Conservation (phyloP, 208 protist genomes). For the Vickermania ingenoplastis region DNA sequence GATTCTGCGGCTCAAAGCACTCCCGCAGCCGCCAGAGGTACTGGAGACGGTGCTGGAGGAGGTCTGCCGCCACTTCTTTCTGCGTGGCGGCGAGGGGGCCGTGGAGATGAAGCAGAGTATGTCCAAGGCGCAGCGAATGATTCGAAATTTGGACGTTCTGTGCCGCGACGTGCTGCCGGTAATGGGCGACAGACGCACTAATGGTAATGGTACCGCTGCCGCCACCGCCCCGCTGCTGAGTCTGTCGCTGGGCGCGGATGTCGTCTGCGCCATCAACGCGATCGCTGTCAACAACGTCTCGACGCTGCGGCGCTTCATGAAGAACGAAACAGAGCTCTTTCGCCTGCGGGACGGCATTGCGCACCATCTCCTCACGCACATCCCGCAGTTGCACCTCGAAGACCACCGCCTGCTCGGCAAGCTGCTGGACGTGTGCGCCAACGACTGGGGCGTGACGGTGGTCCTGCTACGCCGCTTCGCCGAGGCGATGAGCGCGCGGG, state of each 20-base stretch:
- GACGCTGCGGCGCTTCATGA: conserved; percentile 80
- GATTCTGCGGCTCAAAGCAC: conserved; percentile 33
- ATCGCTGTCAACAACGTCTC: conserved; percentile 85
- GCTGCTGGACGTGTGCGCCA: conserved; percentile 59
- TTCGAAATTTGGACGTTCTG: conserved; percentile 69
- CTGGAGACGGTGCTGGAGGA: conserved; percentile 68
- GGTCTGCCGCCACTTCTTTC: conserved; percentile 46
- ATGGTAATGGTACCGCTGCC: no score
- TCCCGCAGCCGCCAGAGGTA: conserved; percentile 26
- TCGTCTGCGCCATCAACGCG: conserved; percentile 67
- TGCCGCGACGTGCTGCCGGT: conserved; percentile 48
- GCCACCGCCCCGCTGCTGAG: conserved; percentile 25
- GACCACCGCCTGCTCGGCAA: conserved; percentile 35
- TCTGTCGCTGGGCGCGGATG: conserved; percentile 43
- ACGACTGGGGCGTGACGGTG: conserved; percentile 39
- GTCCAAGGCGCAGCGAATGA: conserved; percentile 46
- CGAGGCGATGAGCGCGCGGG: conserved; percentile 33
- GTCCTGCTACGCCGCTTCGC: conserved; percentile 45
- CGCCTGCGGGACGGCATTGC: conserved; percentile 62
- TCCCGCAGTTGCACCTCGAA: conserved; percentile 26
- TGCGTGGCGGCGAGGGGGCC: conserved; percentile 9
- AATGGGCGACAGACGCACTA: conserved; percentile 16
- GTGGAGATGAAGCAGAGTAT: conserved; percentile 21
- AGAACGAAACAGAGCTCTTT: conserved; percentile 68
- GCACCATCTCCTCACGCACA: conserved; percentile 45